Evolutionary conservation across 2,329 filamentous ascomycete species (phyloP).

Genomic region (Sclerotinia sclerotiorum): DNA sequence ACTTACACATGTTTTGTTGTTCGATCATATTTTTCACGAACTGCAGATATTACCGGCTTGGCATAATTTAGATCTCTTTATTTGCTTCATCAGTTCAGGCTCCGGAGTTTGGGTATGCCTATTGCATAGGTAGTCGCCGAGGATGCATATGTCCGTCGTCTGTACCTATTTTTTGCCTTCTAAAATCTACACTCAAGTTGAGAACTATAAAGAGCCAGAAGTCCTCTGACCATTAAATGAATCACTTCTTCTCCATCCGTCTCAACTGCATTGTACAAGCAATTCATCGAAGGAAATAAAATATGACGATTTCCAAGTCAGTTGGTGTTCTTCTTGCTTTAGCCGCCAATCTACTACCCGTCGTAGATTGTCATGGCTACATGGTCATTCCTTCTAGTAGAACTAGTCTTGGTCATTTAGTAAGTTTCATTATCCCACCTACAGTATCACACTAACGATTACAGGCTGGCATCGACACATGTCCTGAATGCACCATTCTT

Average conservation of each 20-base stretch:
- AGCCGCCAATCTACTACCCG: background rate
- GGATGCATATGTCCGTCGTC: too few species aligned
- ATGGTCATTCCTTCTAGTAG: slow-evolving; percentile 47
- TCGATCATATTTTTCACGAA: background rate
- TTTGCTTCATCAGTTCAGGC: background rate
- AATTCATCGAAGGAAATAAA: background rate
- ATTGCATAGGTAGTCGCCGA: background rate
- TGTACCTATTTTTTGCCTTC: background rate
- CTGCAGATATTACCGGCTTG: background rate
- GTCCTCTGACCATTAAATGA: background rate
- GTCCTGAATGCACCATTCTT: slow-evolving; percentile 55
- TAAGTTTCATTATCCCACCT: slow-evolving; percentile 39
- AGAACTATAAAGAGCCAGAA: background rate
- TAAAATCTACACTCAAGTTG: background rate
- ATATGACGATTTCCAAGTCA: background rate
- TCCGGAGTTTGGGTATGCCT: background rate
- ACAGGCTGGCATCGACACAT: slow-evolving; percentile 46
- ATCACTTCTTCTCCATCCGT: background rate
- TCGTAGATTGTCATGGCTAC: slow-evolving; percentile 47
- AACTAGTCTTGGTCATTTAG: slow-evolving; percentile 47
- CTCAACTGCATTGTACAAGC: background rate
- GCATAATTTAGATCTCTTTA: background rate
- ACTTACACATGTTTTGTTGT: background rate
- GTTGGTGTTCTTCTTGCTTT: background rate
- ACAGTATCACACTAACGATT: background rate